A percentile compares a stretch with the other conserved stretches of the same genome.
Conservation (phyloP, 768 basidiomycete genomes). For the Leucosporidium yakuticum region DNA sequence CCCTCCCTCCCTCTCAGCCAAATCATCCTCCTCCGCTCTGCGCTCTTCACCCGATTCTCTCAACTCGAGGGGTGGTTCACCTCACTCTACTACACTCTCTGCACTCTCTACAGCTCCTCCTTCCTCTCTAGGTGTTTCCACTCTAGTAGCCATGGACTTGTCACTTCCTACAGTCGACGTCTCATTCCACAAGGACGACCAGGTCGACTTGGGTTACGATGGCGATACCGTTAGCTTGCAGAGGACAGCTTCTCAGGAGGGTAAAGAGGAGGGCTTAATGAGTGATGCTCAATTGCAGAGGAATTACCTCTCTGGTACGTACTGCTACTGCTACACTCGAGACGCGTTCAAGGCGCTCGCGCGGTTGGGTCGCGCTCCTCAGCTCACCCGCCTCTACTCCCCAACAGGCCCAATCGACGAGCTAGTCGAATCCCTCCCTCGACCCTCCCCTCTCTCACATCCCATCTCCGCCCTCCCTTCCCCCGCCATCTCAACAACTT, state of each 20-base stretch:
- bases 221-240: slow-evolving; percentile 17
- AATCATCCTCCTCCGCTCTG: slow-evolving; percentile 19
- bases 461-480: neutral
- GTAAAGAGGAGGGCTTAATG: neutral
- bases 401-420: neutral
- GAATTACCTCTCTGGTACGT: slow-evolving; percentile 26
- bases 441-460: neutral
- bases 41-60: slow-evolving; percentile 23
- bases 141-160: slow-evolving; percentile 27
- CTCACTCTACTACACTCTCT: slow-evolving; percentile 9
- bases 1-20: neutral
- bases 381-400: neutral
- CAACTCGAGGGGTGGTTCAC: slow-evolving; percentile 17
- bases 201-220: slow-evolving; percentile 29
- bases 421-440: neutral
- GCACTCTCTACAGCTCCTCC: neutral
- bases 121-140: slow-evolving; percentile 1
- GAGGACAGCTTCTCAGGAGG: neutral
- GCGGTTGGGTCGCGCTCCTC: neutral
- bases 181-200: neutral
- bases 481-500: neutral
- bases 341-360: too few relatives aligned
- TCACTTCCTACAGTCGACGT: neutral
- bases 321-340: neutral
- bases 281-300: slow-evolving; percentile 2